Conservation (phyloP, 768 basidiomycete species). For the Postia placenta region DNA sequence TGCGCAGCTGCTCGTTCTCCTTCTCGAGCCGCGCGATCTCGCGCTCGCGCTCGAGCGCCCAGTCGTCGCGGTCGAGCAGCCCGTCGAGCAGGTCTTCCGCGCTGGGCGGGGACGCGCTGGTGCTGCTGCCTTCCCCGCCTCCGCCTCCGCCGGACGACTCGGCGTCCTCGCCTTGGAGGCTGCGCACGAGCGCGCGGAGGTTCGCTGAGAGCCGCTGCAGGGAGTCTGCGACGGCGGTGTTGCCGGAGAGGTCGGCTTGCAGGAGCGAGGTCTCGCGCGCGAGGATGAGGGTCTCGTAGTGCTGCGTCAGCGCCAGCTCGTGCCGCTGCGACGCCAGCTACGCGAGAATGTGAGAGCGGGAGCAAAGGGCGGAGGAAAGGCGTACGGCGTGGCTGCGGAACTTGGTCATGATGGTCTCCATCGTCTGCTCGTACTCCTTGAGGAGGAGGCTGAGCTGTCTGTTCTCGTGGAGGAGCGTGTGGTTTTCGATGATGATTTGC, state of each 20-base stretch:
- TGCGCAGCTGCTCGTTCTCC: conserved; percentile 79
- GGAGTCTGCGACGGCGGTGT: conserved; percentile 55
- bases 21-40: conserved; percentile 78
- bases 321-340: conserved; percentile 91
- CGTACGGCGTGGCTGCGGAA: conserved; percentile 88
- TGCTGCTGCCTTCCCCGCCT: background rate
- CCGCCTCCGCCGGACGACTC: background rate
- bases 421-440: conserved; percentile 91
- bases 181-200: conserved; percentile 66
- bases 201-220: conserved; percentile 66
- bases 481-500: conserved; percentile 90
- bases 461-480: conserved; percentile 88
- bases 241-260: conserved; percentile 49
- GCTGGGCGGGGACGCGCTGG: conserved; percentile 28
- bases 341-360: conserved; percentile 2
- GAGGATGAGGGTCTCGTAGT: conserved; percentile 81
- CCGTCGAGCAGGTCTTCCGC: conserved; percentile 38
- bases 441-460: conserved; percentile 84
- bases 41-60: conserved; percentile 81
- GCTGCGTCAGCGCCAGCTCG: conserved; percentile 77
- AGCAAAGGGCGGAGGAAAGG: background rate
- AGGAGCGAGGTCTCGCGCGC: conserved; percentile 53
- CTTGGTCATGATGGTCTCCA: conserved; percentile 96
- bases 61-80: conserved; percentile 49
- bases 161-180: conserved; percentile 57